phyloP scores from a whole-genome alignment of 352 stramenopile species.

The Globisporangium nunn region DNA sequence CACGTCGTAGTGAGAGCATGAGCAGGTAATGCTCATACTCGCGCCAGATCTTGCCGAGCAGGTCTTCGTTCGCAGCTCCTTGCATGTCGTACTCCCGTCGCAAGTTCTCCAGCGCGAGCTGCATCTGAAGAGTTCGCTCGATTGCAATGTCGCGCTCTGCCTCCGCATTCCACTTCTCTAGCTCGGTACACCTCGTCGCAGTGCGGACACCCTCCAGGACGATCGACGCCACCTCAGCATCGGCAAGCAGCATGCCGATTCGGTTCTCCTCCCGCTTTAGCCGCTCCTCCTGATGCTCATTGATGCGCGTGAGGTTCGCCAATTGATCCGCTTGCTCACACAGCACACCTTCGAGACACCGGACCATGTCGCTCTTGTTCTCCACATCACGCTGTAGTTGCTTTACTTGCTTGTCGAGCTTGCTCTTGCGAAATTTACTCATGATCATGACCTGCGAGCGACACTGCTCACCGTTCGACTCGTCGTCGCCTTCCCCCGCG shows the following conservation, averaged over 20 bases:
- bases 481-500: slow-evolving; percentile 4
- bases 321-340: slow-evolving; percentile 50
- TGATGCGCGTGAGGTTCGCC: slow-evolving; percentile 27
- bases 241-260: slow-evolving; percentile 38
- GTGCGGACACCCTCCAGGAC: slow-evolving; percentile 16
- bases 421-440: slow-evolving; percentile 62
- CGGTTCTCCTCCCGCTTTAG: slow-evolving; percentile 37
- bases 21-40: slow-evolving; percentile 55
- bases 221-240: slow-evolving; percentile 33
- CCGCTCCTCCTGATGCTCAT: slow-evolving; percentile 32
- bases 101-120: slow-evolving; percentile 30
- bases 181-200: slow-evolving; percentile 16
- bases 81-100: slow-evolving; percentile 47
- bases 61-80: slow-evolving; percentile 38
- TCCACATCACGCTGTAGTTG: slow-evolving; percentile 49
- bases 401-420: slow-evolving; percentile 52
- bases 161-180: slow-evolving; percentile 24
- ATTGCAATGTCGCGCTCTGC: slow-evolving; percentile 39
- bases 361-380: slow-evolving; percentile 35
- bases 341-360: slow-evolving; percentile 43
- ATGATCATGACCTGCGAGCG: slow-evolving; percentile 37
- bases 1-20: slow-evolving; percentile 47
- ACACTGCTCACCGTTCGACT: background rate
- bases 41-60: slow-evolving; percentile 44
- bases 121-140: slow-evolving; percentile 35